Evolutionary conservation across 768 basidiomycete genomes (phyloP).

Genomic region (Termitomyces sp.): DNA sequence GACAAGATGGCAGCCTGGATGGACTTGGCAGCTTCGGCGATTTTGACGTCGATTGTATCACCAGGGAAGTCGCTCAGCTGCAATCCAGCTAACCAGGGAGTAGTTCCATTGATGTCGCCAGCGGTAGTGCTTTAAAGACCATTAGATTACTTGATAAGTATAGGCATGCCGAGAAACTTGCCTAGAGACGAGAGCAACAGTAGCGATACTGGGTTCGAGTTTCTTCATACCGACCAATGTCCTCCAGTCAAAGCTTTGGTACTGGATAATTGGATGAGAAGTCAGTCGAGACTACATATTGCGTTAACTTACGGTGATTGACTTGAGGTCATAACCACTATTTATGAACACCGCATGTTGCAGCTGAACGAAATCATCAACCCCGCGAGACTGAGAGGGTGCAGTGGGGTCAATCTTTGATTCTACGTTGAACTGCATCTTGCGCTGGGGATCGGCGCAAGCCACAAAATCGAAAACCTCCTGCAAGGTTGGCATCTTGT

Average conservation of each 20-base stretch:
- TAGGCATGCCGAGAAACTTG: conserved; percentile 25
- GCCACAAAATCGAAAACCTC: conserved; percentile 75
- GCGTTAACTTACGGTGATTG: conserved; percentile 51
- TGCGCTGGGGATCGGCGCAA: conserved; percentile 64
- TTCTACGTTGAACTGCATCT: conserved; percentile 74
- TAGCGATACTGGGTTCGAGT: conserved; percentile 52
- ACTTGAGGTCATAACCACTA: conserved; percentile 55
- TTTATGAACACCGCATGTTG: conserved; percentile 56
- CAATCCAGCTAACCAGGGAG: conserved; percentile 69
- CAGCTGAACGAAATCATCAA: conserved; percentile 56
- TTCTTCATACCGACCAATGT: conserved; percentile 69
- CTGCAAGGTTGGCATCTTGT: conserved; percentile 66
- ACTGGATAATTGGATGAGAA: conserved; percentile 34
- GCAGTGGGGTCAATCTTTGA: conserved; percentile 64
- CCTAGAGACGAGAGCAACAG: conserved; percentile 66
- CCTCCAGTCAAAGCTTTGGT: conserved; percentile 83
- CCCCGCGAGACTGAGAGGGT: conserved; percentile 47
- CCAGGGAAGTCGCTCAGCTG: conserved; percentile 63
- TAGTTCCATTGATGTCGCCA: conserved; percentile 38
- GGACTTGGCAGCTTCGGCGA: conserved; percentile 65
- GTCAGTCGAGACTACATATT: not conserved
- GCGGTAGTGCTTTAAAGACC: conserved; percentile 33
- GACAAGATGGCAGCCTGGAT: conserved; percentile 68
- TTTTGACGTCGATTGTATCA: conserved; percentile 47
- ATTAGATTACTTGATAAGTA: not conserved